Base-by-base conservation (phyloP, 805 yeast genomes). In the Candida endomychidarum region DNA sequence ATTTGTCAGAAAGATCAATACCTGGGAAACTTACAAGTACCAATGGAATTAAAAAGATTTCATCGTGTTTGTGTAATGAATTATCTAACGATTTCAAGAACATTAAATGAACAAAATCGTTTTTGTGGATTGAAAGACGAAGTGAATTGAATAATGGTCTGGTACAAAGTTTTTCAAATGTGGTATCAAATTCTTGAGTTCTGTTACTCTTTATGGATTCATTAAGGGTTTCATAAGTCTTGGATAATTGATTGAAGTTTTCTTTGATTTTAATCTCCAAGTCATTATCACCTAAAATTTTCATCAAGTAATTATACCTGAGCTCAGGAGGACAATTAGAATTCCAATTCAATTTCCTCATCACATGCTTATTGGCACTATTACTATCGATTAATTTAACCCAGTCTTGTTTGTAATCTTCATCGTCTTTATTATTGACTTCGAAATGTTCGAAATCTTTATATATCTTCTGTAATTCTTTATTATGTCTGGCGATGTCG, bases 401-500 rank as follows among this genome's bases (percentile, higher is more conserved):
- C 51, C 51, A 47, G 3, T 41, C 41, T 18, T 15, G 31, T 10
- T 20, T 32, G 24, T 15, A 32, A 21, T 41, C 38, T 17, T 38
- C 48, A 23, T 35, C 37, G 10, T 22, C 38, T 12, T 29, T 16
- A 15, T 34, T 40, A 20, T 40, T 32, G 26, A 34, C 23, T 18
- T 38, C 41, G 7, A 38, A 30, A 38, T 22, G 25, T 29, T 70
- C 71, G 30, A 65, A 65, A 47, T 59, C 70, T 12, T 67, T 56
- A 35, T 77, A 66, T 19, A 70, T 48, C 59, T 64, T 66, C 33
- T 70, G 62, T 40, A 81, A 72, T 52, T 81, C 81, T 34, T 61
- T 66, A 49, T 79, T 80, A 52, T 83, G 90, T 41, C 67, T 67
- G 23, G 63, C 55, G 29, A 71, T 71, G 51, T 83, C 90, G 9